Conservation (phyloP, 148 eudicot genomes). For the Rhododendron vialii region DNA sequence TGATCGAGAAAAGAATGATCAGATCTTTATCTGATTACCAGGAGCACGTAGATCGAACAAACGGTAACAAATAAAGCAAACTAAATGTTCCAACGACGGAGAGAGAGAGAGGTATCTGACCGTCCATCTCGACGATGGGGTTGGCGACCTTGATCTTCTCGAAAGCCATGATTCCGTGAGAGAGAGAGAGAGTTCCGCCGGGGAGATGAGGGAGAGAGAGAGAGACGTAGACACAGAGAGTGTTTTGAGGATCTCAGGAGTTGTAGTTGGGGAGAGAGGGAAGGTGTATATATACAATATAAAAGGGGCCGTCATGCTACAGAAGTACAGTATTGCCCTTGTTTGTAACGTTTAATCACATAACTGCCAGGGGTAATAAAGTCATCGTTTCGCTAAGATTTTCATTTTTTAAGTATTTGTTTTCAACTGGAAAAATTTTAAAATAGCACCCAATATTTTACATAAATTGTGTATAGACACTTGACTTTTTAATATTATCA, state of each 20-base stretch:
- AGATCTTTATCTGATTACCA: conserved; percentile 1
- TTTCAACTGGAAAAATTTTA: no score
- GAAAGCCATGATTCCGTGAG: not conserved
- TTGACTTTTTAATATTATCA: no score
- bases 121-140: conserved; percentile 97
- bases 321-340: not conserved
- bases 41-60: conserved; percentile 7
- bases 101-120: conserved; percentile 23
- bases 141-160: conserved; percentile 76
- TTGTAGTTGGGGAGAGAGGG: not conserved
- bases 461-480: no score
- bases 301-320: not conserved
- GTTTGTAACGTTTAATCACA: not conserved
- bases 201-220: not conserved
- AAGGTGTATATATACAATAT: not conserved
- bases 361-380: no score
- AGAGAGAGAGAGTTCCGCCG: not conserved
- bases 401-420: no score
- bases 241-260: not conserved
- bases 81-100: not conserved
- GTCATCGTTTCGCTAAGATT: no score
- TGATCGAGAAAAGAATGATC: not conserved
- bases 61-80: not conserved
- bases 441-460: no score
- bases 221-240: not conserved